Conservation (phyloP, 192 early-diverging fungal genomes). For the Coemansia sp. region DNA sequence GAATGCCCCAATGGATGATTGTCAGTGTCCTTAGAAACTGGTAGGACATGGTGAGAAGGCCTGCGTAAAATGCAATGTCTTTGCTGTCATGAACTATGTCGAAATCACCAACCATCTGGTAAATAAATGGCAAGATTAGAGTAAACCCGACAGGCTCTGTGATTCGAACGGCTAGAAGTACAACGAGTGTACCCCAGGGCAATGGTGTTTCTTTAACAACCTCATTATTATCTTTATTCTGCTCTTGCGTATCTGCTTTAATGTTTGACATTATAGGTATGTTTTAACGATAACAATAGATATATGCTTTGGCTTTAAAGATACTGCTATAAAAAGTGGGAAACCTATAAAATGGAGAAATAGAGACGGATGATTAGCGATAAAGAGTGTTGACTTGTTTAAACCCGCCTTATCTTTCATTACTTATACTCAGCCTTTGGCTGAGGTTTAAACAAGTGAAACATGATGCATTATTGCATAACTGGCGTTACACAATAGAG, state of each 20-base stretch:
- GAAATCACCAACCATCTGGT: constrained; percentile 63
- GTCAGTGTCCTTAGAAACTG: constrained; percentile 45
- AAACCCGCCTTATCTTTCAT: no score
- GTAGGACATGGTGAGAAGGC: constrained; percentile 47
- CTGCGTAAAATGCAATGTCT: constrained; percentile 70
- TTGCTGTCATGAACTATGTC: constrained; percentile 63
- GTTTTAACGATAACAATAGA: not conserved
- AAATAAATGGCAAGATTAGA: constrained; percentile 62
- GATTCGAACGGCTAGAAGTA: constrained; percentile 27
- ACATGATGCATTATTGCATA: no score
- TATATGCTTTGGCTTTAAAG: no score
- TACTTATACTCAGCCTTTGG: no score
- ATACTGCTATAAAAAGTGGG: no score
- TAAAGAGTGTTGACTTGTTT: no score
- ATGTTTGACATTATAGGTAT: not conserved
- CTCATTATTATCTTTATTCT: not conserved
- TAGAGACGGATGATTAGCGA: no score
- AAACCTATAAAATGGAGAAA: no score
- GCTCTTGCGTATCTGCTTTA: not conserved
- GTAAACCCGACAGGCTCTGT: constrained; percentile 72
- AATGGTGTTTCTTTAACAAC: constrained; percentile 34
- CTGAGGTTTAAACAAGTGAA: no score
- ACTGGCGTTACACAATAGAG: no score
- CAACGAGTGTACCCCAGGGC: constrained; percentile 30
- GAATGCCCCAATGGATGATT: constrained; percentile 60